phyloP scores from a whole-genome alignment of 2,329 filamentous ascomycete genomes.

The Acrocalymma vagum region DNA sequence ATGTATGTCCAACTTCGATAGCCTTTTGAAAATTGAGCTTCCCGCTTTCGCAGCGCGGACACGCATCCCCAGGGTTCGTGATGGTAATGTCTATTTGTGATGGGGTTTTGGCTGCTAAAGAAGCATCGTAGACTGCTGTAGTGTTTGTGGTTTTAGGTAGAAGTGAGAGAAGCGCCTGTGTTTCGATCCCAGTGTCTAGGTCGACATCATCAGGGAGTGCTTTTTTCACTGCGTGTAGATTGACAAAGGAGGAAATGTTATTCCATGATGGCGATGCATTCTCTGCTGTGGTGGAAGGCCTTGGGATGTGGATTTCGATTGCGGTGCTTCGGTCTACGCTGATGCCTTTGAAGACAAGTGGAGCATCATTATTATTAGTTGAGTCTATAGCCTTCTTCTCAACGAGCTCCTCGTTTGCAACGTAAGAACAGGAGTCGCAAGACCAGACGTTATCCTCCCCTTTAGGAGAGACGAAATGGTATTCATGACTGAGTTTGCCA shows the following conservation, averaged over 20 bases:
- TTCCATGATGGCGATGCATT: slow-evolving; percentile 18
- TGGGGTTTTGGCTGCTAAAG: slow-evolving; percentile 10
- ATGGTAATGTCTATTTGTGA: slow-evolving; percentile 66
- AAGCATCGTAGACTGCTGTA: slow-evolving; percentile 29
- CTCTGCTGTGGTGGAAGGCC: slow-evolving; percentile 4
- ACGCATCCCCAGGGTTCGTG: slow-evolving; percentile 73
- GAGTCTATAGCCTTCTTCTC: slow-evolving; percentile 43
- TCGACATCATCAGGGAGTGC: slow-evolving; percentile 61
- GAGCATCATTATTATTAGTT: slow-evolving; percentile 6
- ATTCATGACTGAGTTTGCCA: slow-evolving; percentile 91
- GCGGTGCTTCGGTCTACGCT: slow-evolving; percentile 73
- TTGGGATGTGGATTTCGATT: slow-evolving; percentile 63
- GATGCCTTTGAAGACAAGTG: slow-evolving; percentile 68
- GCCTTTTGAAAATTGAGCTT: slow-evolving; percentile 73
- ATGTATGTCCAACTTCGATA: slow-evolving; percentile 94
- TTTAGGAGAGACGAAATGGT: slow-evolving; percentile 79
- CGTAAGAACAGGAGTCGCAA: slow-evolving; percentile 77
- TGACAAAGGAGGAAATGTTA: slow-evolving; percentile 52
- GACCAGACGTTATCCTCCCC: slow-evolving; percentile 87
- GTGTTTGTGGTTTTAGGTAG: slow-evolving; percentile 24
- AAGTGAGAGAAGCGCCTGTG: slow-evolving; percentile 25
- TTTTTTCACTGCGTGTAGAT: slow-evolving; percentile 72
- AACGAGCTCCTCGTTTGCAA: slow-evolving; percentile 89
- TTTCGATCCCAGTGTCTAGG: slow-evolving; percentile 74
- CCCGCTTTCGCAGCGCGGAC: slow-evolving; percentile 73